Base-by-base conservation (phyloP, 176 grass and related monocot species). In the Themeda triandra region DNA sequence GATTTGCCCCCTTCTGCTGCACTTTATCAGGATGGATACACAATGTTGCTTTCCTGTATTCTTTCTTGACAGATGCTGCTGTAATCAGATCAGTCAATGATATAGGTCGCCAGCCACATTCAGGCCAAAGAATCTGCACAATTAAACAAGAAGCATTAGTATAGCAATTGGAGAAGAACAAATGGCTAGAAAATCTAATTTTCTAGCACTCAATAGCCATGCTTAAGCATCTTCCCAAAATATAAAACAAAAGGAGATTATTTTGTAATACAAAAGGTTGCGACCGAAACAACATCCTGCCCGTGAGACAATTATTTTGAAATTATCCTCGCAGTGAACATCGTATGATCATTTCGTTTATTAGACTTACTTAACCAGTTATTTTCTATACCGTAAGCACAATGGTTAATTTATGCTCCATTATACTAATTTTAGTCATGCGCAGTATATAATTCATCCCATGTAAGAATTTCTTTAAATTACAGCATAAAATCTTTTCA, bases 21-120 rank as follows among this genome's bases (percentile, higher is more conserved):
- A 89, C 83, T 59, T 92, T 92, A 80, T 92, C 90, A 83, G 90
- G 86, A 92, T 92, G 86, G 66, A 92, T 73, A 21, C 90, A 89
- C 36, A 92, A 80, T 75, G 90, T 92, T 9, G 90, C 86, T 77
- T 89, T 92, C 69, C 90, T 76, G 44, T 92, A 89, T 36, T 78
- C 86, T 80, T 89, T 92, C 82, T 92, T 92, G 46, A 92, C 80
- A 51, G 86, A 77, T 35, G 90, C 79, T 46, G 75, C 86, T 45
- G 86, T 86, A 65, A 92, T 86, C 63, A 92, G 75, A 75, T 92
- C 90, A 35, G 86, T 92, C 77, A 92, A 75, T 65, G 90, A 89
- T 75, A 92, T 30, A 46, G 90, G 80, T 25, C 78, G 86, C 90
- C 86, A 92, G 27, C 90, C 87, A 86, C 83, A 85, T 80, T 92